These are phyloP conservation scores for Colletotrichum sp. DNA, from an alignment of 2,329 filamentous ascomycete genomes.

Conservation along the genomic window DNA sequence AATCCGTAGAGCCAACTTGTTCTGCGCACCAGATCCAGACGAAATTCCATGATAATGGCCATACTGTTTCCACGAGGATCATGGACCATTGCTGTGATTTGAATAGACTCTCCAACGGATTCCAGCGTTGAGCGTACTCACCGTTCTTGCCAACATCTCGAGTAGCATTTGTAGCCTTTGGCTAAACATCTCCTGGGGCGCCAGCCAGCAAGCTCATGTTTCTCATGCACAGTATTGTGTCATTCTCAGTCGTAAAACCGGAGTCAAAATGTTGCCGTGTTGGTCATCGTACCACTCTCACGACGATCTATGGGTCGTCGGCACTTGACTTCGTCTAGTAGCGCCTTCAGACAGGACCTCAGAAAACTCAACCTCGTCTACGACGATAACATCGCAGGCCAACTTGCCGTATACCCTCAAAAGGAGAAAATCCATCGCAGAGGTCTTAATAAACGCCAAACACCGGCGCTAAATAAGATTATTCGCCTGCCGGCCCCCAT, in stretches of 20 bases:
- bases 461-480: not conserved
- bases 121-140: rapidly evolving
- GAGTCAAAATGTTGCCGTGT: not conserved
- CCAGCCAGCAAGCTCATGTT: not conserved
- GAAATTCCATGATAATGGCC: not conserved
- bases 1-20: not conserved
- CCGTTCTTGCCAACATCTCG: not conserved
- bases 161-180: not conserved
- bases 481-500: not conserved
- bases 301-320: not conserved
- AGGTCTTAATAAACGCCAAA: not conserved
- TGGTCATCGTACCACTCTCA: not conserved
- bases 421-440: not conserved
- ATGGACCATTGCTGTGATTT: not conserved
- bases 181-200: rapidly evolving
- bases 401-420: not conserved
- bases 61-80: not conserved
- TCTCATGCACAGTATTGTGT: not conserved
- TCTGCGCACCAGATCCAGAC: not conserved
- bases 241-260: not conserved
- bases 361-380: not conserved
- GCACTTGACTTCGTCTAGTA: not conserved
- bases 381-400: not conserved
- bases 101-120: not conserved
- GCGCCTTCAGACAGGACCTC: not conserved